Conservation (phyloP, 2,329 filamentous ascomycete genomes). For the Cladosporium sp. region DNA sequence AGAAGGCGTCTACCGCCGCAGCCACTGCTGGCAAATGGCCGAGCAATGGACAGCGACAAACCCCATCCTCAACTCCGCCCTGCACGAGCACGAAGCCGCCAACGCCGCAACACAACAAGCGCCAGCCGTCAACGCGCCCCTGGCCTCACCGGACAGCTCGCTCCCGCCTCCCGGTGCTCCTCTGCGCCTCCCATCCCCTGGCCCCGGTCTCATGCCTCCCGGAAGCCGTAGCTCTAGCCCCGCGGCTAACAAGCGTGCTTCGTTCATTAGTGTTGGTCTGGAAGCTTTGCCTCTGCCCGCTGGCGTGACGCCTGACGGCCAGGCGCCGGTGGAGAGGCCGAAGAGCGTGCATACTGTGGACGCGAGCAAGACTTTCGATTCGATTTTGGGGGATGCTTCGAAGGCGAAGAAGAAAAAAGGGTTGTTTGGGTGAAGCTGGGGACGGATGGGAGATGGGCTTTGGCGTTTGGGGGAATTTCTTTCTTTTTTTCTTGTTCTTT, state of each 20-base stretch:
- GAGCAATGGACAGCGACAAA: conserved; percentile 53
- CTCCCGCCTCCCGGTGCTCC: not conserved
- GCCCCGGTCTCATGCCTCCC: not conserved
- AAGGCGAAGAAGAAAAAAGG: conserved; percentile 28
- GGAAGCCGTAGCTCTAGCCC: conserved; percentile 15
- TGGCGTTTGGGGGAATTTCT: too few relatives aligned
- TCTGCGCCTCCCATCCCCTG: conserved; percentile 9
- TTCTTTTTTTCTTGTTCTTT: too few relatives aligned
- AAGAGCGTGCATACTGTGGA: conserved; percentile 28
- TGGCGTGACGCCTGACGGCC: conserved; percentile 36
- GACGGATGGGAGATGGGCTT: not conserved
- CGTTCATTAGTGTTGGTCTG: conserved; percentile 42
- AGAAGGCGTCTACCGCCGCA: conserved; percentile 63
- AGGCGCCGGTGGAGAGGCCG: conserved; percentile 19
- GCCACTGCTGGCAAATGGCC: conserved; percentile 64
- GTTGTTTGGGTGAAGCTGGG: not conserved
- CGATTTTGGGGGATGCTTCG: conserved; percentile 35
- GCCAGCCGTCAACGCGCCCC: not conserved
- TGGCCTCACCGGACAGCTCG: too few relatives aligned
- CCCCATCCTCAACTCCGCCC: conserved; percentile 27
- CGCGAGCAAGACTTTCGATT: conserved; percentile 45
- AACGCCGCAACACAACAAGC: too few relatives aligned
- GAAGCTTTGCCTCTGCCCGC: conserved; percentile 44
- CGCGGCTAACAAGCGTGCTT: conserved; percentile 33
- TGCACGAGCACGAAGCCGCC: conserved; percentile 26